Base-by-base conservation (phyloP, 2,329 filamentous ascomycete genomes). In the Talaromyces sp. region DNA sequence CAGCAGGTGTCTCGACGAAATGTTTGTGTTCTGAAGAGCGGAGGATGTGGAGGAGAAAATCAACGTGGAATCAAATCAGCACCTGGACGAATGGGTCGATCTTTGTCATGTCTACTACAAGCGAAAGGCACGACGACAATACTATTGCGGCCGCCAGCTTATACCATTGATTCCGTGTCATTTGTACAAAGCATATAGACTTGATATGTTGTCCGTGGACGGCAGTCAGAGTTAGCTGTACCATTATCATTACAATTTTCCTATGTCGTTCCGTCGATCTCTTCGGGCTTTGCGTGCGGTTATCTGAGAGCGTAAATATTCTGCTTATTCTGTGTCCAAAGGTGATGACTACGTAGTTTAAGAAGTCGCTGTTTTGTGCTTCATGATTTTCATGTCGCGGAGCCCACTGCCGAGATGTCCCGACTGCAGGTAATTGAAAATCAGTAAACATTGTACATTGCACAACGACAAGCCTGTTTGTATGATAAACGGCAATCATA, bases 171-270 rank as follows among this genome's bases (percentile, higher is more conserved):
- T 37, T 24, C 41, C 31, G 35, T 59, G 60, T 59, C 54, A 69
- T 71, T 70, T 77, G 73, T 78, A 75, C 73, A 77, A 73, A 68
- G 74, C 73, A 76, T 73, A 78, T 78, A 78, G 76, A 78, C 67
- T 67, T 71, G 72, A 73, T 74, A 68, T 60, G 68, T 69, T 69
- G 71, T 69, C 70, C 72, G 71, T 73, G 73, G 74, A 74, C 71
- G 72, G 75, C 76, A 75, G 76, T 72, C 74, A 76, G 72, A 65
- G 61, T 49, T 63, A 66, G 59, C 73, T 78, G 74, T 77, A 78
- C 71, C 72, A 76, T 68, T 75, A 76, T 67, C 49, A 63, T 43
- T 57, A 6, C 24, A 56, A 56, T 22, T 63, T 62, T 49, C 37
- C 31, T 63, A 45, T 63, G 50, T 63, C 41, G n/a, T 19, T 61